These are phyloP conservation scores for Teratosphaeria pseudoeucalypti DNA, from an alignment of 2,329 filamentous ascomycete genomes.

Conservation along the genomic window DNA sequence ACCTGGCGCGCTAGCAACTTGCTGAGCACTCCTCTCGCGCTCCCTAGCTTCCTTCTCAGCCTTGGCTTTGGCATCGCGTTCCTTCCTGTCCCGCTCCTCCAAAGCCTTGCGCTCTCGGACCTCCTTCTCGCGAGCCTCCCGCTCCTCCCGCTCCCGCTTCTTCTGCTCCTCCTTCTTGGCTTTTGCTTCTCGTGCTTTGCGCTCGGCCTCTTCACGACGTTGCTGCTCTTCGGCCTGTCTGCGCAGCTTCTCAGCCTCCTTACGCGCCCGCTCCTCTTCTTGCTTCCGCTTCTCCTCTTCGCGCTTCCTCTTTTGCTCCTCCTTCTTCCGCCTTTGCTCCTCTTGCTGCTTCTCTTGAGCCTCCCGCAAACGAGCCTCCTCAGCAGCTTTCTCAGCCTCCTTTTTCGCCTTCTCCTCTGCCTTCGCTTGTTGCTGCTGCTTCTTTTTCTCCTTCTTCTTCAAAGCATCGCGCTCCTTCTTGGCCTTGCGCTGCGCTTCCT, in stretches of 20 bases:
- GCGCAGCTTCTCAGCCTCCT: conserved; percentile 74
- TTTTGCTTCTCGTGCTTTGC: conserved; percentile 76
- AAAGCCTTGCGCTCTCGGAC: conserved; percentile 56
- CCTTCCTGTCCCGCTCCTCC: conserved; percentile 47
- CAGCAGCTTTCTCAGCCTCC: conserved; percentile 80
- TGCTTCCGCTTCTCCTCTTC: conserved; percentile 83
- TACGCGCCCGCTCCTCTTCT: conserved; percentile 75
- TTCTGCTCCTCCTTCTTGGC: conserved; percentile 60
- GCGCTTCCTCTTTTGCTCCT: conserved; percentile 84
- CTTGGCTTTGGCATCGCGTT: conserved; percentile 46
- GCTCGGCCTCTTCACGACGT: conserved; percentile 72
- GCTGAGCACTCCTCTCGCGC: conserved; percentile 32
- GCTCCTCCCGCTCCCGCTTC: conserved; percentile 63
- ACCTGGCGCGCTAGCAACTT: conserved; percentile 24
- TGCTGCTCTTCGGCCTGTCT: conserved; percentile 76
- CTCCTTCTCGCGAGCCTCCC: conserved; percentile 59
- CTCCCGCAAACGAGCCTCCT: conserved; percentile 66
- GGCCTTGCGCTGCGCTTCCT: conserved; percentile 68
- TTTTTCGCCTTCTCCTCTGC: conserved; percentile 85
- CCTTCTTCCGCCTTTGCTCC: conserved; percentile 69
- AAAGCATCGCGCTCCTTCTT: conserved; percentile 92
- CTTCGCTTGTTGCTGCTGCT: conserved; percentile 73
- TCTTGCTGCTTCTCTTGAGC: conserved; percentile 70
- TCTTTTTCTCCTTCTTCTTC: conserved; percentile 89
- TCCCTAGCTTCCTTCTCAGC: conserved; percentile 31